These are phyloP conservation scores for Lyophyllum decastes DNA, from an alignment of 768 basidiomycete species.

Conservation along the genomic window DNA sequence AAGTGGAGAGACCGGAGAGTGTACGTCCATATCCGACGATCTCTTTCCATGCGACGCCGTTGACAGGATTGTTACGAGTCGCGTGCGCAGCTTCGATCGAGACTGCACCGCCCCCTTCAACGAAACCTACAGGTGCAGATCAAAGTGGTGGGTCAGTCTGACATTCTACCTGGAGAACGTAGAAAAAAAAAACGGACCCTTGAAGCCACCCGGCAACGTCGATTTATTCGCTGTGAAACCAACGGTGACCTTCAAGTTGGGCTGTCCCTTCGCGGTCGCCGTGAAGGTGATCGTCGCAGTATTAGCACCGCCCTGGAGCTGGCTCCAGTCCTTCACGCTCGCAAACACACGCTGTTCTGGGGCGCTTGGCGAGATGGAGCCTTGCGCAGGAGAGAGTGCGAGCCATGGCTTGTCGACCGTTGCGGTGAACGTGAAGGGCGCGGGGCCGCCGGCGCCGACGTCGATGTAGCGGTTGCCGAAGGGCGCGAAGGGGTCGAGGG, in stretches of 20 bases:
- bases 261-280: constrained; percentile 42
- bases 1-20: constrained; percentile 60
- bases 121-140: constrained; percentile 42
- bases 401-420: constrained; percentile 56
- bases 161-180: background rate
- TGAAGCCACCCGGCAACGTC: constrained; percentile 44
- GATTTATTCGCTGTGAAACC: constrained; percentile 36
- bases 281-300: constrained; percentile 46
- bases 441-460: constrained; percentile 60
- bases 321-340: constrained; percentile 57
- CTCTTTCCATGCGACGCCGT: constrained; percentile 57
- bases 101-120: constrained; percentile 63
- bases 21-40: constrained; percentile 63
- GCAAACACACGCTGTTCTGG: constrained; percentile 57
- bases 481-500: constrained; percentile 59
- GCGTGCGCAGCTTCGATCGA: constrained; percentile 70
- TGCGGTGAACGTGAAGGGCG: constrained; percentile 55
- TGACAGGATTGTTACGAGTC: constrained; percentile 45
- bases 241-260: constrained; percentile 30
- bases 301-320: constrained; percentile 38
- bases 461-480: constrained; percentile 58
- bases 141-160: background rate
- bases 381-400: constrained; percentile 43
- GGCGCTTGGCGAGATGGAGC: constrained; percentile 45
- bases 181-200: constrained; percentile 35